A percentile compares a stretch with the other conserved stretches of the same genome.
Conservation (phyloP, 345 rosid species). For the Lumnitzera littorea region DNA sequence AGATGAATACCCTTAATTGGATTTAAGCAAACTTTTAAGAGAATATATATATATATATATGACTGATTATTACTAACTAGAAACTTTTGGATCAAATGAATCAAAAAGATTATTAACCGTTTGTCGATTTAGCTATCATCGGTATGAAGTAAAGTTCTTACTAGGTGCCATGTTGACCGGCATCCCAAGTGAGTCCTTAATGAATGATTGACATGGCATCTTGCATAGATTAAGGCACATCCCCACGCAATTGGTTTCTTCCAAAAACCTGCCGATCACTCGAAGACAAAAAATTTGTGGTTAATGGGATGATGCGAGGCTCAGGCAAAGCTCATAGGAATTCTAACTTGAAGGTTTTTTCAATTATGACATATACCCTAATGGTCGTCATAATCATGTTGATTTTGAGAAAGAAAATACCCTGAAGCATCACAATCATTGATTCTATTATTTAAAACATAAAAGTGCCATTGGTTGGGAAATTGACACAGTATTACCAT, state of each 20-base stretch:
- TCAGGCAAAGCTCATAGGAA: constrained; percentile 7
- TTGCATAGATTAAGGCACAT: constrained; percentile 91
- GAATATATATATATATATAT: too few species aligned
- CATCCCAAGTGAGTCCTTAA: constrained; percentile 73
- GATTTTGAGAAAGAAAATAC: constrained; percentile 11
- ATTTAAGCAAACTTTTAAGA: too few species aligned
- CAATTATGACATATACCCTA: background rate
- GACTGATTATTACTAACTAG: too few species aligned
- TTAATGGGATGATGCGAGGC: constrained; percentile 16
- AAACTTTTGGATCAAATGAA: too few species aligned
- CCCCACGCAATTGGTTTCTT: constrained; percentile 76
- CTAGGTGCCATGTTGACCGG: constrained; percentile 89
- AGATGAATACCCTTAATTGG: too few species aligned
- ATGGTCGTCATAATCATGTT: constrained; percentile 18
- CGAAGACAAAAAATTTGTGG: background rate
- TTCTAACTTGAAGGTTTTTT: constrained; percentile 15
- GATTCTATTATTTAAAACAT: constrained; percentile 3
- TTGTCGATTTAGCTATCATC: too few species aligned
- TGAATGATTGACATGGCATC: constrained; percentile 69
- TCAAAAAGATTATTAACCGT: background rate
- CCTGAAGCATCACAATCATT: constrained; percentile 29
- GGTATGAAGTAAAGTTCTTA: constrained; percentile 23
- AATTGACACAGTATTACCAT: too few species aligned
- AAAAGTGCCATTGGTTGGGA: too few species aligned
- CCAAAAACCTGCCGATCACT: constrained; percentile 58